These are phyloP conservation scores for Boletus tylopilopsis DNA, from an alignment of 768 basidiomycete species.

Conservation along the genomic window DNA sequence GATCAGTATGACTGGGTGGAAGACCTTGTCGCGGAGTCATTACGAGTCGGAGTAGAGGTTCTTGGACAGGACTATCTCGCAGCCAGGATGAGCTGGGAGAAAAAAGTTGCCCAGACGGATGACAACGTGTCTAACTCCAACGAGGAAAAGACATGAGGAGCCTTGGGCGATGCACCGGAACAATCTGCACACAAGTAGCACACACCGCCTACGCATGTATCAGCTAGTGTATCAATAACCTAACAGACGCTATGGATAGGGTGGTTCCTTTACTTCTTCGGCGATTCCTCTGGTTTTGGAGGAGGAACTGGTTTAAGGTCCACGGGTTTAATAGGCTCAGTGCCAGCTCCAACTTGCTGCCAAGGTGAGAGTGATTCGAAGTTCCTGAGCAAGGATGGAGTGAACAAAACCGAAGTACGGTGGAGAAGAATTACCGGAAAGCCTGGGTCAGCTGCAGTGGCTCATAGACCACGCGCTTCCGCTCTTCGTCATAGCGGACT, in stretches of 20 bases:
- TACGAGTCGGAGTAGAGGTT: slow-evolving; percentile 83
- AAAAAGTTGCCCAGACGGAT: slow-evolving; percentile 23
- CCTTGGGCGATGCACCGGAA: background rate
- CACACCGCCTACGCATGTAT: slow-evolving; percentile 8
- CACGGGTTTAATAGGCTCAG: slow-evolving; percentile 54
- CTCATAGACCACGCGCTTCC: slow-evolving; percentile 96
- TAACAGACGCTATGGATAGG: background rate
- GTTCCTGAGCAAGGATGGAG: slow-evolving; percentile 51
- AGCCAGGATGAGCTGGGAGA: slow-evolving; percentile 79
- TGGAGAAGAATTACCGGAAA: slow-evolving; percentile 64
- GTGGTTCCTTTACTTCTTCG: slow-evolving; percentile 60
- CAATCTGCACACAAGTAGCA: slow-evolving; percentile 9
- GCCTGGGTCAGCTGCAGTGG: slow-evolving; percentile 97
- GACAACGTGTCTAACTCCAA: slow-evolving; percentile 5
- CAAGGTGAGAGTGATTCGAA: slow-evolving; percentile 92
- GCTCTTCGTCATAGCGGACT: slow-evolving; percentile 95
- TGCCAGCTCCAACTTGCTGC: slow-evolving; percentile 86
- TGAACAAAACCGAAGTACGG: background rate
- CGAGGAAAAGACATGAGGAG: slow-evolving; percentile 9
- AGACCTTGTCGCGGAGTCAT: slow-evolving; percentile 83
- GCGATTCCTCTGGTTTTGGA: slow-evolving; percentile 68
- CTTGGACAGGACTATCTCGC: slow-evolving; percentile 91
- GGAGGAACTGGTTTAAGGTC: slow-evolving; percentile 74
- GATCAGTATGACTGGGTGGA: slow-evolving; percentile 96
- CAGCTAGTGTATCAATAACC: slow-evolving; percentile 11